Base-by-base conservation (phyloP, 257 asterid species). In the Solanum peruvianum region DNA sequence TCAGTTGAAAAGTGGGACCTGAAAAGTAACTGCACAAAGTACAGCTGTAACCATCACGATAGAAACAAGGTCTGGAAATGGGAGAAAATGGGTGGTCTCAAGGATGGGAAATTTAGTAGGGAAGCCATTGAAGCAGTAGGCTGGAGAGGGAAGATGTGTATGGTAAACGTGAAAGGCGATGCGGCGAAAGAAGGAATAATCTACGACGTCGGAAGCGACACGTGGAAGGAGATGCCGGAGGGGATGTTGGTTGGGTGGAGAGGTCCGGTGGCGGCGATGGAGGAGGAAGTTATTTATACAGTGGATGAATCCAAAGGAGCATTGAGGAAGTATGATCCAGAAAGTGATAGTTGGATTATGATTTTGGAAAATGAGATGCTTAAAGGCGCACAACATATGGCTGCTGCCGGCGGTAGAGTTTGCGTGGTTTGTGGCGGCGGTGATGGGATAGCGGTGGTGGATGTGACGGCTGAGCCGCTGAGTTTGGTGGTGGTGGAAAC, bases 101-200 rank as follows among this genome's bases (percentile, higher is more conserved):
- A 89, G 86, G 98, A 93, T 35, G 95, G 93, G 10, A 93, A 90
- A 23, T 95, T 96, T 87, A 92, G 99, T 66, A 91, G 99, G 27
- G 99, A 96, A 3, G 98, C 98, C 20, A 95, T 96, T 77, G 99
- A 95, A 33, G 97, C 95, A 0, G 92, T 95, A 0, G 96, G 95
- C 3, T 95, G 98, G 99, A 90, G 93, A 71, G 98, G 95, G 67
- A 96, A 91, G 31, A 86, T 96, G 1, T 96, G 97, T 90, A 94
- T 96, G 98, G 87, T 84, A 9, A 84, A 84, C 60, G 75, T 84
- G 35, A 66, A 84, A 84, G 98, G 98, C 3, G 88, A 87, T 75
- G 93, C 94, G 0, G 94, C 95, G 15, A 95, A 94, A 56, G 96
- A 95, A 42, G 98, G 98, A 14, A 87, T 87, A 8, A 84, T 94